Evolutionary conservation across 2,329 filamentous ascomycete species (phyloP).

Genomic region (Arthrocladium fulminans): DNA sequence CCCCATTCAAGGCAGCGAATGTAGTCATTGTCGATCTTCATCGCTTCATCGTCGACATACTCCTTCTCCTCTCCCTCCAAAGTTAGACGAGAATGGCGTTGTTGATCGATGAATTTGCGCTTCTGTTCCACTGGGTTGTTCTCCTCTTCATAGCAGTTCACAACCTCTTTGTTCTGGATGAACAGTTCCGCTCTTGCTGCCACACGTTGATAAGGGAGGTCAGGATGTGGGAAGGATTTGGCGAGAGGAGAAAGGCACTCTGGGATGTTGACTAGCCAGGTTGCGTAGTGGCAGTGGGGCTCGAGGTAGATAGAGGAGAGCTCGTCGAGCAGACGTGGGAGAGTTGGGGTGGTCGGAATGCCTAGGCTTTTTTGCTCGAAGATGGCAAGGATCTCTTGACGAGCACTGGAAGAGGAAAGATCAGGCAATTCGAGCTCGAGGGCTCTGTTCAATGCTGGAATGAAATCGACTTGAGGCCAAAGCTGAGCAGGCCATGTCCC

Average conservation of each 20-base stretch:
- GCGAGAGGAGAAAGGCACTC: conserved; percentile 83
- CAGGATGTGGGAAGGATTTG: conserved; percentile 69
- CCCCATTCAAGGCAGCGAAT: conserved; percentile 77
- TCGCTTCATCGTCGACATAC: conserved; percentile 38
- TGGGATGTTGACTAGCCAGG: conserved; percentile 85
- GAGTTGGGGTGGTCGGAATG: conserved; percentile 45
- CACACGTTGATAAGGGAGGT: conserved; percentile 55
- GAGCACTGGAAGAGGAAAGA: conserved; percentile 46
- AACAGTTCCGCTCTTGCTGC: conserved; percentile 81
- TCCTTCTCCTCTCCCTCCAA: conserved; percentile 33
- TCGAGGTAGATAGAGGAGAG: conserved; percentile 72
- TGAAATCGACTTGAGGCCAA: conserved; percentile 58
- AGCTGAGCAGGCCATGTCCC: not conserved
- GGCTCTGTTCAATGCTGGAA: conserved; percentile 64
- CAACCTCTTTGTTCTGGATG: conserved; percentile 68
- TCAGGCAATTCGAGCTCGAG: conserved; percentile 60
- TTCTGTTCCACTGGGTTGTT: conserved; percentile 84
- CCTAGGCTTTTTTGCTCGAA: conserved; percentile 44
- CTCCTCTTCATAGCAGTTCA: conserved; percentile 98
- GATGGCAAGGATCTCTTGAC: conserved; percentile 48
- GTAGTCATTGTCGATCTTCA: conserved; percentile 67
- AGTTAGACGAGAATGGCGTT: conserved; percentile 27
- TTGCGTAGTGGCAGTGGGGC: conserved; percentile 54
- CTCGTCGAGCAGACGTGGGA: conserved; percentile 69
- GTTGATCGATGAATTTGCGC: conserved; percentile 64